Conservation (phyloP, 495 filamentous ascomycete genomes). For the Tetracladium marchalianum region DNA sequence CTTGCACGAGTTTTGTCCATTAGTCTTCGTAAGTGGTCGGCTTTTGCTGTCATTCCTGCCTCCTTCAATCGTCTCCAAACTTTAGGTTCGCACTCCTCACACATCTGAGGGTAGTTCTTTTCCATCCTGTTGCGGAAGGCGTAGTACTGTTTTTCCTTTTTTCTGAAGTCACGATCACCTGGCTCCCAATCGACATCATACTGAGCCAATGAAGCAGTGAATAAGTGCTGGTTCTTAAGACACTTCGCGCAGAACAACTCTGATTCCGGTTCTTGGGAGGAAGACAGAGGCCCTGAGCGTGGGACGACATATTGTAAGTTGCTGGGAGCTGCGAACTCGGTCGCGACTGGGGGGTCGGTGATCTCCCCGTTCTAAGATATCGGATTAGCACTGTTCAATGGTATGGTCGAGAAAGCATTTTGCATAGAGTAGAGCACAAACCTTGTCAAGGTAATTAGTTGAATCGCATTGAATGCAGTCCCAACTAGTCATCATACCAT, state of each 20-base stretch:
- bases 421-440: constrained; percentile 14
- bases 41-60: constrained; percentile 67
- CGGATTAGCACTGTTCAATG: constrained; percentile 11
- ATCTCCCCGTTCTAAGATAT: constrained; percentile 63
- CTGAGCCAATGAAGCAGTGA: constrained; percentile 53
- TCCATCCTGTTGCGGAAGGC: constrained; percentile 57
- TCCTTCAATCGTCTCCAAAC: constrained; percentile 54
- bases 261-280: constrained; percentile 22
- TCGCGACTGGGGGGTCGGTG: constrained; percentile 68
- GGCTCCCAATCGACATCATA: constrained; percentile 37
- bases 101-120: constrained; percentile 74
- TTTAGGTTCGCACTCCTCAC: constrained; percentile 59
- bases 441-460: constrained; percentile 70
- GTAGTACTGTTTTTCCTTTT: constrained; percentile 40
- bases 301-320: constrained; percentile 28
- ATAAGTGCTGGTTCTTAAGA: constrained; percentile 71
- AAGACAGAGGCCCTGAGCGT: constrained; percentile 21
- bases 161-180: constrained; percentile 54
- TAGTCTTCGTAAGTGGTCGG: constrained; percentile 63
- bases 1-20: constrained; percentile 51
- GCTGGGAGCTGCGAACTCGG: constrained; percentile 24
- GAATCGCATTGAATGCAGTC: constrained; percentile 67
- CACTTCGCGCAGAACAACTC: constrained; percentile 70
- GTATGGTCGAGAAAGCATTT: neutral
- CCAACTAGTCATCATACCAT: constrained; percentile 44